Evolutionary conservation across 192 early-diverging fungal species (phyloP).

Genomic region (Coemansia sp.): DNA sequence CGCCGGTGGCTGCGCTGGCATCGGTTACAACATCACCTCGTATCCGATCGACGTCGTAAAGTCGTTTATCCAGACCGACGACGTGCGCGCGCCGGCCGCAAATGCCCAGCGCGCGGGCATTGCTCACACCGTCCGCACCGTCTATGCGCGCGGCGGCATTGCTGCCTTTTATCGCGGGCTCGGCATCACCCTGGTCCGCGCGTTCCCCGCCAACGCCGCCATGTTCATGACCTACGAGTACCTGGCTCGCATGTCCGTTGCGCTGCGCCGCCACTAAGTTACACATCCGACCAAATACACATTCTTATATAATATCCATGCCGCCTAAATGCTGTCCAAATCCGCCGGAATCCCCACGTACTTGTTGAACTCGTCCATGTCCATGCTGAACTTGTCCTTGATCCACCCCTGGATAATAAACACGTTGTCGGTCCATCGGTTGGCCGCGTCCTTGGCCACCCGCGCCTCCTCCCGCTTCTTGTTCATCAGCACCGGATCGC

Average conservation of each 20-base stretch:
- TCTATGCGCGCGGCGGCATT: slow-evolving; percentile 76
- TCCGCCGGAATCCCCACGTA: slow-evolving; percentile 68
- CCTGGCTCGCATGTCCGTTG: slow-evolving; percentile 28
- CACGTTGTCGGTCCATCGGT: slow-evolving; percentile 88
- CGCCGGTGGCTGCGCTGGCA: slow-evolving; percentile 87
- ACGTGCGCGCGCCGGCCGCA: slow-evolving; percentile 25
- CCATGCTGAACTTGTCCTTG: slow-evolving; percentile 64
- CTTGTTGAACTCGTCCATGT: slow-evolving; percentile 58
- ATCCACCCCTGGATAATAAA: slow-evolving; percentile 78
- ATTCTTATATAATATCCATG: not conserved
- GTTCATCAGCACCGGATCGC: slow-evolving; percentile 69
- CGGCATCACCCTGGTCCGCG: slow-evolving; percentile 84
- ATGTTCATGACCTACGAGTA: slow-evolving; percentile 96
- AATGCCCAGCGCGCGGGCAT: slow-evolving; percentile 44
- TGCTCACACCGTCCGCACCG: slow-evolving; percentile 56
- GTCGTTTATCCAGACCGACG: slow-evolving; percentile 86
- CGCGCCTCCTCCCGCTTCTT: slow-evolving; percentile 58
- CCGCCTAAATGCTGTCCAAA: slow-evolving; percentile 56
- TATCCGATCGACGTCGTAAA: slow-evolving; percentile 96
- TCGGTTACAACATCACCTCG: slow-evolving; percentile 78
- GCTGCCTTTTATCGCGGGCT: slow-evolving; percentile 88
- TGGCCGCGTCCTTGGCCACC: slow-evolving; percentile 67
- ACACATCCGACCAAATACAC: too few species aligned
- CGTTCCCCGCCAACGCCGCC: slow-evolving; percentile 89
- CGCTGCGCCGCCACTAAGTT: slow-evolving; percentile 10